phyloP scores from a whole-genome alignment of 345 rosid species.

The Odontarrhena argentea region DNA sequence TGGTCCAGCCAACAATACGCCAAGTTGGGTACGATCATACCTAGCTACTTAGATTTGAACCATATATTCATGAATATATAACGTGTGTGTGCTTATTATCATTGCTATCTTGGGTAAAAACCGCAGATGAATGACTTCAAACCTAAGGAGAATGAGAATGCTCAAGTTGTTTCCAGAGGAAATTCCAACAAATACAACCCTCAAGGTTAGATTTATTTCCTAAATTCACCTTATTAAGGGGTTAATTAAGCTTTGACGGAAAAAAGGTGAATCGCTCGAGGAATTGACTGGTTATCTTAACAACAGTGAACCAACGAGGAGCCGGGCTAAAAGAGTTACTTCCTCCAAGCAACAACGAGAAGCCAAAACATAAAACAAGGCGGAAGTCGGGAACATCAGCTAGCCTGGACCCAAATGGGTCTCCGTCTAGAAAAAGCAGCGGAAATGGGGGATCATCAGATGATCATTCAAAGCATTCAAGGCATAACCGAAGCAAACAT shows the following conservation, averaged over 20 bases:
- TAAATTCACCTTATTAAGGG: not conserved
- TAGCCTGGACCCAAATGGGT: conserved; percentile 14
- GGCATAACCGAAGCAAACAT: conserved; percentile 35
- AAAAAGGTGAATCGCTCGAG: not conserved
- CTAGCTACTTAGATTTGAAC: no score
- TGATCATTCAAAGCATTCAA: conserved; percentile 30
- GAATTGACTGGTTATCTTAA: conserved; percentile 8
- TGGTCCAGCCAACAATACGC: conserved; percentile 54
- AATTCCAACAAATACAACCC: conserved; percentile 41
- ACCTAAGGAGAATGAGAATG: conserved; percentile 38
- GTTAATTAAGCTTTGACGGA: not conserved
- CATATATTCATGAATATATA: not conserved
- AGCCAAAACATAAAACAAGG: conserved; percentile 36
- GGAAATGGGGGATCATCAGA: conserved; percentile 36
- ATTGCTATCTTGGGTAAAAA: not conserved
- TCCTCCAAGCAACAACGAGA: conserved; percentile 32
- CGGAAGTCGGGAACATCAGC: conserved; percentile 14
- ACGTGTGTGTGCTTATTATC: not conserved
- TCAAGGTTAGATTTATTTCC: conserved; percentile 18
- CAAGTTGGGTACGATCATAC: conserved; percentile 66
- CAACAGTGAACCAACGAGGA: conserved; percentile 33
- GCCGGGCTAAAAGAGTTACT: conserved; percentile 34
- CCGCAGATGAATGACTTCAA: conserved; percentile 43
- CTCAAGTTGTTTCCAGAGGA: conserved; percentile 39
- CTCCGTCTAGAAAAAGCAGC: conserved; percentile 33